Evolutionary conservation across 306 rosid genomes (phyloP).

Genomic region (Dalbergia cochinchinensis): DNA sequence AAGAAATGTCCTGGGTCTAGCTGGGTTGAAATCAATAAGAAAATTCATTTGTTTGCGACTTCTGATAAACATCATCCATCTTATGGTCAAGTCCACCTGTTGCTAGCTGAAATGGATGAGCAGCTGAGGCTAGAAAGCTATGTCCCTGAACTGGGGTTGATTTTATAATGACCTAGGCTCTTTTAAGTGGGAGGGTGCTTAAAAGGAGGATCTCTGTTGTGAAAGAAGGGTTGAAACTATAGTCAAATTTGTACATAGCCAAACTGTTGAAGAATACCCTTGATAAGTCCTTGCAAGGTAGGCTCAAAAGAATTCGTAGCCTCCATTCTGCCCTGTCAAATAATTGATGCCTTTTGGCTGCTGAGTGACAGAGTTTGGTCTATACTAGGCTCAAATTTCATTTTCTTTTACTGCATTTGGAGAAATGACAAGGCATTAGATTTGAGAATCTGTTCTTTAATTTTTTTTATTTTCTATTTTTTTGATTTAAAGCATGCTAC

Average conservation of each 20-base stretch:
- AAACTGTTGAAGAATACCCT: conserved; percentile 14
- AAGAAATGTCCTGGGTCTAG: conserved; percentile 80
- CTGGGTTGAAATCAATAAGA: conserved; percentile 73
- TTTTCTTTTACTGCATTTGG: conserved; percentile 78
- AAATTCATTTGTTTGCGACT: conserved; percentile 68
- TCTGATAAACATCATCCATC: conserved; percentile 67
- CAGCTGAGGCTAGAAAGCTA: conserved; percentile 63
- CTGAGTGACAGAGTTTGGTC: background rate
- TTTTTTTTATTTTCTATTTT: background rate
- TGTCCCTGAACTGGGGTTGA: conserved; percentile 51
- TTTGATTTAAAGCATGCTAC: background rate
- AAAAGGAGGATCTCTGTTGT: conserved; percentile 13
- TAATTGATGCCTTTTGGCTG: conserved; percentile 3
- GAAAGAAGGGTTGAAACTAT: conserved; percentile 3
- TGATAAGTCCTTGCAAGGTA: conserved; percentile 13
- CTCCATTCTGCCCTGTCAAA: background rate
- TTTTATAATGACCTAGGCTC: conserved; percentile 28
- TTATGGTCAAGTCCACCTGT: conserved; percentile 54
- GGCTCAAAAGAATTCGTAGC: background rate
- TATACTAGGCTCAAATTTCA: conserved; percentile 71
- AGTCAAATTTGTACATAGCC: background rate
- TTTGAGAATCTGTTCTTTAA: conserved; percentile 43
- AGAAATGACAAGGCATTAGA: conserved; percentile 84
- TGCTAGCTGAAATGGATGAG: conserved; percentile 63
- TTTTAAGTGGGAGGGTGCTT: conserved; percentile 12